Conservation (phyloP, 257 asterid species). For the Solanum pinnatisectum region DNA sequence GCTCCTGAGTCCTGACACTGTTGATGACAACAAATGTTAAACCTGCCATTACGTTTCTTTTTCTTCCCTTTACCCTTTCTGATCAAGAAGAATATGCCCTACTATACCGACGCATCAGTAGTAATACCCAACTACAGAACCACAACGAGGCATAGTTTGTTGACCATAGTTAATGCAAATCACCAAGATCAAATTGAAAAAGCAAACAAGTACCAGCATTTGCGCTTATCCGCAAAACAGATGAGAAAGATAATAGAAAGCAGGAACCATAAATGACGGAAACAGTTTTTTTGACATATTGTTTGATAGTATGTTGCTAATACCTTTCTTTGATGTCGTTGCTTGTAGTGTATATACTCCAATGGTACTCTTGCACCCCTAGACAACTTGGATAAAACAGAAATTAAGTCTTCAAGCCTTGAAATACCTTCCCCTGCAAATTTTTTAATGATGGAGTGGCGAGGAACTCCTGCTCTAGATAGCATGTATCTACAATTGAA, state of each 20-base stretch:
- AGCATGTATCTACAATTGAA: conserved; percentile 69
- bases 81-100: neutral
- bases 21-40: neutral
- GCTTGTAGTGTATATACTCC: conserved; percentile 75
- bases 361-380: conserved; percentile 95
- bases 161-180: neutral
- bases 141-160: neutral
- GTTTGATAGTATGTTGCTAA: neutral
- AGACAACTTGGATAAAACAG: conserved; percentile 71
- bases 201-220: neutral
- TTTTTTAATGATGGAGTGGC: conserved; percentile 90
- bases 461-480: conserved; percentile 94
- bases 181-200: neutral
- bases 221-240: neutral
- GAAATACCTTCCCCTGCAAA: conserved; percentile 90
- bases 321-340: conserved; percentile 98
- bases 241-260: neutral
- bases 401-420: conserved; percentile 68
- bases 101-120: neutral
- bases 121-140: neutral
- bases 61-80: neutral
- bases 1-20: neutral
- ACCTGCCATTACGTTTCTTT: neutral
- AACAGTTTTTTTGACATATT: neutral
- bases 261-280: neutral